phyloP scores from a whole-genome alignment of 306 rosid species.

The Morella rubra region DNA sequence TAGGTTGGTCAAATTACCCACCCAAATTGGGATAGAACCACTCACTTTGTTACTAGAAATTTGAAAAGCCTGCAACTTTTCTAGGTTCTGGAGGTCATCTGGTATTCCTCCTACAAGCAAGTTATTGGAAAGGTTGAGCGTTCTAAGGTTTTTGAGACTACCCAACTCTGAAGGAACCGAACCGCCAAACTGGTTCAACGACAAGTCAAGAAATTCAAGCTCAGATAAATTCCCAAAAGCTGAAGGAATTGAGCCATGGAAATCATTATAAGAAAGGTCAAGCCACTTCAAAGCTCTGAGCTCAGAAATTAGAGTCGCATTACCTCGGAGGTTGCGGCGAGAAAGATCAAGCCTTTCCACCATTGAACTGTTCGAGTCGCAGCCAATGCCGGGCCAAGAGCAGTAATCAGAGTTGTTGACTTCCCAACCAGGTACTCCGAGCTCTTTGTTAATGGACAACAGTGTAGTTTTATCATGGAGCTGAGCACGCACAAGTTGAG shows the following conservation, averaged over 20 bases:
- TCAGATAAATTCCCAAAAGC: slow-evolving; percentile 64
- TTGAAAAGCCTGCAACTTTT: slow-evolving; percentile 71
- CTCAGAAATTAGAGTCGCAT: slow-evolving; percentile 62
- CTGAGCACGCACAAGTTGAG: slow-evolving; percentile 51
- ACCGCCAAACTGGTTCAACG: slow-evolving; percentile 79
- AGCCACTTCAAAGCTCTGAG: slow-evolving; percentile 87
- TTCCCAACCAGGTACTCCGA: slow-evolving; percentile 83
- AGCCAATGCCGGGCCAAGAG: slow-evolving; percentile 78
- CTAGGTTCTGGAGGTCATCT: slow-evolving; percentile 61
- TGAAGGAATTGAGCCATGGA: slow-evolving; percentile 72
- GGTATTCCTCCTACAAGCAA: slow-evolving; percentile 78
- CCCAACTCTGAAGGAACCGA: slow-evolving; percentile 73
- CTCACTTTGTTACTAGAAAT: slow-evolving; percentile 75
- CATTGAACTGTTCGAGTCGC: slow-evolving; percentile 59
- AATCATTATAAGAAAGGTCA: slow-evolving; percentile 77
- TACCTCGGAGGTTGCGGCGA: slow-evolving; percentile 76
- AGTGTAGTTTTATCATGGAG: slow-evolving; percentile 59
- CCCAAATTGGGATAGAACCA: slow-evolving; percentile 81
- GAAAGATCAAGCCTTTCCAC: slow-evolving; percentile 84
- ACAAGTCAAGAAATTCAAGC: slow-evolving; percentile 88
- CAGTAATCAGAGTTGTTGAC: slow-evolving; percentile 65
- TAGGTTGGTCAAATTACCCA: slow-evolving; percentile 75
- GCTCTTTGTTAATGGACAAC: slow-evolving; percentile 69
- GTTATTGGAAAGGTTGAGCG: slow-evolving; percentile 85
- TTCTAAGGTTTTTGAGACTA: slow-evolving; percentile 65